These are phyloP conservation scores for Xerophyta viscosa DNA, from an alignment of 106 monocot species.

Conservation along the genomic window DNA sequence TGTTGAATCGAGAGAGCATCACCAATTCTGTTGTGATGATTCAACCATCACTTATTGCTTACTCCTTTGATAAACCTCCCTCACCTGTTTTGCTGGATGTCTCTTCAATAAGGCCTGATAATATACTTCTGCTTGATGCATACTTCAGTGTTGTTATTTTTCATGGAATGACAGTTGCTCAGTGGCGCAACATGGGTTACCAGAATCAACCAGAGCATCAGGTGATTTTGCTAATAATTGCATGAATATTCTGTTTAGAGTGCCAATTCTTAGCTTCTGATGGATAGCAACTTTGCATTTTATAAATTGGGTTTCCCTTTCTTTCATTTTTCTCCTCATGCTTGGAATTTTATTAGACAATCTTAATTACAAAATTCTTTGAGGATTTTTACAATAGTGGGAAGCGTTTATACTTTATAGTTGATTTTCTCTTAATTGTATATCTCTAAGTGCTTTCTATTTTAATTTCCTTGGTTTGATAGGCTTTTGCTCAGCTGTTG, in stretches of 20 bases:
- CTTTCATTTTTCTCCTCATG: too few relatives aligned
- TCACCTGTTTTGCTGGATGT: constrained; percentile 83
- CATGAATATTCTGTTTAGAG: too few relatives aligned
- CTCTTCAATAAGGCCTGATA: constrained; percentile 76
- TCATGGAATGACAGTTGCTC: constrained; percentile 95
- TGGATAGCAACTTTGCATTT: too few relatives aligned
- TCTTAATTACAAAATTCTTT: too few relatives aligned
- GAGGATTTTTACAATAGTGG: too few relatives aligned
- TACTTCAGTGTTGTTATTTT: constrained; percentile 98
- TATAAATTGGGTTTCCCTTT: too few relatives aligned
- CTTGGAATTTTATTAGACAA: too few relatives aligned
- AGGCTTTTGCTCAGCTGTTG: constrained; percentile 85
- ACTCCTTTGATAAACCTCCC: constrained; percentile 78
- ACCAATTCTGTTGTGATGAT: constrained; percentile 94
- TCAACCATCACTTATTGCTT: constrained; percentile 81
- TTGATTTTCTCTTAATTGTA: too few relatives aligned
- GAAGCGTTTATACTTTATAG: too few relatives aligned
- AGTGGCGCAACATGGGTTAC: constrained; percentile 96
- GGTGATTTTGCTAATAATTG: constrained; percentile 49
- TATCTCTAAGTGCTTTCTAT: too few relatives aligned
- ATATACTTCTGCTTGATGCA: constrained; percentile 92
- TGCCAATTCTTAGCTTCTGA: too few relatives aligned
- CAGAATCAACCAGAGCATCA: constrained; percentile 95
- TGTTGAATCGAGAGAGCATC: constrained; percentile 85
- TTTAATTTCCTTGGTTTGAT: too few relatives aligned